Base-by-base conservation (phyloP, 371 early-diverging fungal genomes). In the Lichtheimia ornata region DNA sequence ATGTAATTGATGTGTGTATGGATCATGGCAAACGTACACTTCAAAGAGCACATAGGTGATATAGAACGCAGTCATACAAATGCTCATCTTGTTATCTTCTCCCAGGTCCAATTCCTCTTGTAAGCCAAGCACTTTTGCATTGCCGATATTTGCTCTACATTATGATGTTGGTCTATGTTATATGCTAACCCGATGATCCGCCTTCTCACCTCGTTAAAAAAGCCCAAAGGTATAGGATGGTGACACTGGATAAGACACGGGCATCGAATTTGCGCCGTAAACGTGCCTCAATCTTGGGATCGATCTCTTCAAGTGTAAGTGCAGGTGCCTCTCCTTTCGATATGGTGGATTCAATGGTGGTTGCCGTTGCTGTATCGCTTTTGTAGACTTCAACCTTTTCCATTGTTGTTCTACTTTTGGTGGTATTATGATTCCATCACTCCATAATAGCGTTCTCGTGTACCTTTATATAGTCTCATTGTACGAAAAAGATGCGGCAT, bases 111-210 rank as follows among this genome's bases (percentile, higher is more conserved):
- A 54, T 22, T 76, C 76, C 35, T 58, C 58, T 41, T 64, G 62
- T 24, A 79, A 47, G 22, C 76, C 76, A 28, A 65, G 73, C 0
- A 76, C 59, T 50, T 67, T 79, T 0, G 79, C 79, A 53, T 79
- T 79, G 27, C 76, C 76, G 49, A 79, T 79, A 55, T 75, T 79
- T 11, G 74, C 70, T 56, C 77, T 73, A 43, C n/a, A 20, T 27
- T 27, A 15, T 1, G 14, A 30, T 11, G 11, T 35, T 35, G 11
- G 35, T 35, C 4, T 35, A 11, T 35, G 22, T 22, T 1, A 2
- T 35, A 11, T 9, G 35, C 9, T 4, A 28, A 5, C 7, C 28
- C 28, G 0, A 45, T 5, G 12, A 25, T 43, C 17, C 0, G 17
- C 2, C 50, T 59, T 5, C 17, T 53, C 66, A 72, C 76, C 76